phyloP scores from a whole-genome alignment of 2,329 filamentous ascomycete genomes.

The Ampelomyces quisqualis region DNA sequence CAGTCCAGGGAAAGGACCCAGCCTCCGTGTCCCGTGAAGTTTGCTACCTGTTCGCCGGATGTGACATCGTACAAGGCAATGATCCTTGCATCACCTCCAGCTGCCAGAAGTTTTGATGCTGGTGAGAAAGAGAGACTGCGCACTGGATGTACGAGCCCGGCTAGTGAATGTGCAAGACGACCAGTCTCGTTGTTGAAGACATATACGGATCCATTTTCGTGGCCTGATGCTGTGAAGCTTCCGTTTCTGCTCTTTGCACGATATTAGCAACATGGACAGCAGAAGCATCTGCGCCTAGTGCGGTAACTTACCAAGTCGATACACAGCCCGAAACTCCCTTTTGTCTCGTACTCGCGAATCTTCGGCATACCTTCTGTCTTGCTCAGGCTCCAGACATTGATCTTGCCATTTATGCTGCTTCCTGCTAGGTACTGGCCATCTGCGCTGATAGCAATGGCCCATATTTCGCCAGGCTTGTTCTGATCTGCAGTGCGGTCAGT shows the following conservation, averaged over 20 bases:
- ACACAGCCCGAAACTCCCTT: conserved; percentile 86
- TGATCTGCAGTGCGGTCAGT: conserved; percentile 41
- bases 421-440: conserved; percentile 83
- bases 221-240: conserved; percentile 83
- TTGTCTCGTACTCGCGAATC: conserved; percentile 84
- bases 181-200: conserved; percentile 93
- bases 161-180: conserved; percentile 79
- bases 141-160: conserved; percentile 83
- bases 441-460: conserved; percentile 83
- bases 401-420: conserved; percentile 81
- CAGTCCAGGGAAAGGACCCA: conserved; percentile 94
- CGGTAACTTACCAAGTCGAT: conserved; percentile 66
- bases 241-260: conserved; percentile 66
- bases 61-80: conserved; percentile 91
- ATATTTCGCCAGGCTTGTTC: conserved; percentile 70
- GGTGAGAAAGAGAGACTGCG: conserved; percentile 87
- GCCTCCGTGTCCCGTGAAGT: conserved; percentile 73
- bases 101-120: conserved; percentile 77
- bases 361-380: conserved; percentile 58
- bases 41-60: conserved; percentile 89
- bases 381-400: conserved; percentile 79
- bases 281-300: background rate
- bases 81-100: conserved; percentile 82
- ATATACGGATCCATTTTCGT: conserved; percentile 89
- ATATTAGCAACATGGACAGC: conserved; percentile 2